Evolutionary conservation across 2,329 filamentous ascomycete species (phyloP), one percentile per base, ranked within the genome.

Genomic region (Colletotrichum australisinense): DNA sequence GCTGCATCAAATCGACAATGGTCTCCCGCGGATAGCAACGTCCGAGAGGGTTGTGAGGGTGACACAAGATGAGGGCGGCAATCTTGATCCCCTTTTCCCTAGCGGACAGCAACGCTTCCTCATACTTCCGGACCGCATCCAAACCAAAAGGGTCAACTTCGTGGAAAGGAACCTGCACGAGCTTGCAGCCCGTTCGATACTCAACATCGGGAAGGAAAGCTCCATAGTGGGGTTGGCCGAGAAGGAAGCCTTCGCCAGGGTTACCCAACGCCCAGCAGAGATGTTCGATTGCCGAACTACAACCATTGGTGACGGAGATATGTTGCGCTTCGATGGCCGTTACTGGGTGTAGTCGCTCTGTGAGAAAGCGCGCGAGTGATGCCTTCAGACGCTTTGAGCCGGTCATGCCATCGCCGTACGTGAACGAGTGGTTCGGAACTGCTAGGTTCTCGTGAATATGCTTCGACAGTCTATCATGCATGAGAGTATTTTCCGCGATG

Each of bases 401-500:
- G 3, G 77, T 79, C 0, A 79, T 79, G 9, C 84, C 84, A 66
- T 85, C 84, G 5, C 83, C 83, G 28, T 86, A 86, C 0, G 84
- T 86, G 12, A 86, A 75, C 0, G 84, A 70, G 5, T 82, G 76
- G 7, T 85, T 75, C 57, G 84, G 83, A 19, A 68, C 46, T 11
- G 63, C 57, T 4, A 72, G 49, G 14, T 67, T 72, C 2, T 76
- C 75, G 75, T 86, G 84, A 35, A 85, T 80, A 70, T 85, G 85
- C 24, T 83, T 76, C 2, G 82, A 77, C 3, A 89, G 81, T 3
- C 81, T 76, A 22, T 83, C 76, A 68, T 89, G 87, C 87, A 89
- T 88, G 55, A 89, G 82, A 0, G 79, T 78, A 76, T 89, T 89
- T 77, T 89, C 88, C 6, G 88, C 88, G 1, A 89, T 81, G 1